phyloP scores from a whole-genome alignment of 208 protist species.

The Acanthamoeba quina region DNA sequence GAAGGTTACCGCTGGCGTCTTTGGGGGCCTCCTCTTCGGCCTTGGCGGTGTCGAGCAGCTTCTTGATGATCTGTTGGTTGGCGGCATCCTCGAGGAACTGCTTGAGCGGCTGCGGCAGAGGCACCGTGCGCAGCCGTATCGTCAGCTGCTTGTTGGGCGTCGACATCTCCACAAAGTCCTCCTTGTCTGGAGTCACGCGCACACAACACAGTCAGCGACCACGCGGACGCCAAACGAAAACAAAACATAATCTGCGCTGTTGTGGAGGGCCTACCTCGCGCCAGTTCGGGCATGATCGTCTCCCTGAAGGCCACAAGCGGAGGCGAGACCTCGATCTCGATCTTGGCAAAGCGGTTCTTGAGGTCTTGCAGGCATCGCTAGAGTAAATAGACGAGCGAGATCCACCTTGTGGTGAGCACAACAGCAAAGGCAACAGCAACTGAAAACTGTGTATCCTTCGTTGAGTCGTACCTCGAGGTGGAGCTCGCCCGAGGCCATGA shows the following conservation, averaged over 20 bases:
- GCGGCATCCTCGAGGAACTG: conserved; percentile 75
- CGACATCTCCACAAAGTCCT: neutral
- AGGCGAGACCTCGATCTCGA: conserved; percentile 75
- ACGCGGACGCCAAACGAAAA: neutral
- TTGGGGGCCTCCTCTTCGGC: conserved; percentile 61
- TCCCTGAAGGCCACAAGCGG: conserved; percentile 92
- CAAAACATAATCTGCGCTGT: conserved; percentile 36
- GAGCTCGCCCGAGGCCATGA: conserved; percentile 97
- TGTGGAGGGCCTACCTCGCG: conserved; percentile 45
- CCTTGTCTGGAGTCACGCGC: neutral
- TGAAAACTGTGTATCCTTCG: neutral
- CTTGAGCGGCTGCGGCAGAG: conserved; percentile 78
- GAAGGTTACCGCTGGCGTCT: neutral
- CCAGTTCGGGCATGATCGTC: conserved; percentile 86
- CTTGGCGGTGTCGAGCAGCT: conserved; percentile 33
- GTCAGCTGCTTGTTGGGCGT: conserved; percentile 78
- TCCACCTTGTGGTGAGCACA: too few relatives aligned
- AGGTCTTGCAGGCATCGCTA: conserved; percentile 96
- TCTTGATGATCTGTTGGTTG: conserved; percentile 70
- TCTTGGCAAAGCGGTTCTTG: conserved; percentile 87
- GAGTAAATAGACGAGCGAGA: too few relatives aligned
- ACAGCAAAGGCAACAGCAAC: too few relatives aligned
- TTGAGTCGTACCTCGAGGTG: conserved; percentile 92
- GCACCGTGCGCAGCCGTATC: conserved; percentile 78
- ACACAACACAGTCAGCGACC: neutral